phyloP scores from a whole-genome alignment of 2,329 filamentous ascomycete species.

The Botrytis medusae region DNA sequence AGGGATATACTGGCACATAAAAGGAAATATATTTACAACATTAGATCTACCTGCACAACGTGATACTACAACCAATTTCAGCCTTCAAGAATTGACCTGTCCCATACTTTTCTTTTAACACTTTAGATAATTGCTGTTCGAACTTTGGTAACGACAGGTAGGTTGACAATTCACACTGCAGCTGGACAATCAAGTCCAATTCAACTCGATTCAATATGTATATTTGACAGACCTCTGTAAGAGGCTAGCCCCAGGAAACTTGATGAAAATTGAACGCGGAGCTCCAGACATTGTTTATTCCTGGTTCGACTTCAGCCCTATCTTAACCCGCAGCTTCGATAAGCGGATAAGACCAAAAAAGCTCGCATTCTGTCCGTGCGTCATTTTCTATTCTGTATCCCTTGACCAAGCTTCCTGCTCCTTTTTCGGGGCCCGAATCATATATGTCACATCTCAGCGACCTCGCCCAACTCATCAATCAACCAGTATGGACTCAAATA shows the following conservation, averaged over 20 bases:
- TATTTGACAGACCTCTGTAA: not conserved
- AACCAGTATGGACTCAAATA: not conserved
- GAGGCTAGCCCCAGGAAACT: not conserved
- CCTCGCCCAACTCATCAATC: not conserved
- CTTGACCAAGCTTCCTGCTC: conserved; percentile 4
- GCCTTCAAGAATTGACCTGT: not conserved
- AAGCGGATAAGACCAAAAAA: conserved; percentile 19
- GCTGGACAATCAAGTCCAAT: not conserved
- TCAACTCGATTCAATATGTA: not conserved
- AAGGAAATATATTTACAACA: conserved; percentile 18
- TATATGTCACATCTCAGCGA: not conserved
- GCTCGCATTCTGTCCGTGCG: conserved; percentile 4
- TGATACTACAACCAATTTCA: not conserved
- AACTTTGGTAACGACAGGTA: not conserved
- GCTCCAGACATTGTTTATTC: not conserved
- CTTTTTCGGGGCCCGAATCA: not conserved
- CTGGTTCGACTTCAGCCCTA: conserved; percentile 9
- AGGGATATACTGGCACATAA: not conserved
- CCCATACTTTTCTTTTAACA: not conserved
- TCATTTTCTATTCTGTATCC: not conserved
- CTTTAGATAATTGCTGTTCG: not conserved
- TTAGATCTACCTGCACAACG: not conserved
- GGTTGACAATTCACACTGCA: not conserved
- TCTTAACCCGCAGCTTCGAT: conserved; percentile 6
- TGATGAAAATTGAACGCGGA: not conserved